Evolutionary conservation across 2,329 filamentous ascomycete species (phyloP), one percentile per base, ranked within the genome.

Genomic region (Fusarium coicis): DNA sequence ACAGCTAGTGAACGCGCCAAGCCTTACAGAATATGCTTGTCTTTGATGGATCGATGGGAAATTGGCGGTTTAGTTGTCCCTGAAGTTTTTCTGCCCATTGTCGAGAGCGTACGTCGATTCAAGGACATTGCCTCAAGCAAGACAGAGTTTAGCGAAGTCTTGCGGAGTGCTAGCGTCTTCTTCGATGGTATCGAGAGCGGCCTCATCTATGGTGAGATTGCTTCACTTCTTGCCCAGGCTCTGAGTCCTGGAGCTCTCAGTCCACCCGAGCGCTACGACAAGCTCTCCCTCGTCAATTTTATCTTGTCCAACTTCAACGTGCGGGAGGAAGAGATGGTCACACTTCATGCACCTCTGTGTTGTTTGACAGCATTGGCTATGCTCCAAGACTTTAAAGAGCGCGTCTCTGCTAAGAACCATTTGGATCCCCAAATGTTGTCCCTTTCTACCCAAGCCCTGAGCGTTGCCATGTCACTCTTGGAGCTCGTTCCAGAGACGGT

Each of bases 11-110:
- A 97, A 77, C 88, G 91, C 79, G 94, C 95, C 26, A 91, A 91
- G 43, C 96, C 96, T 1, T 98, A 97, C 79, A 91, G 95, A 63
- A 94, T 98, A 71, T 97, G 95, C 77, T 87, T 98, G 5, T 98
- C 97, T 21, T 86, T 99, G 58, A 98, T 99, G 96, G 96, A 99
- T 82, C 91, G 95, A 66, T 98, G 95, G 95, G 96, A 99, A 80
- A 96, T 99, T 73, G 96, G 96, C 36, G 94, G 94, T 4, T 87
- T 96, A 23, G 91, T 99, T 52, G 92, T 98, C 4, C 93, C 95
- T 1, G 92, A 94, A 68, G 89, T 98, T 19, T 98, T 99, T 78
- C 85, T 98, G 19, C 93, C 95, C 7, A 91, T 96, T 32, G 89
- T 99, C 76, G 88, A 92, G 79, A 97, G 92, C 76, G 92, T 97